Evolutionary conservation across 2,329 filamentous ascomycete species (phyloP).

Genomic region (Pezicula rhizophila): DNA sequence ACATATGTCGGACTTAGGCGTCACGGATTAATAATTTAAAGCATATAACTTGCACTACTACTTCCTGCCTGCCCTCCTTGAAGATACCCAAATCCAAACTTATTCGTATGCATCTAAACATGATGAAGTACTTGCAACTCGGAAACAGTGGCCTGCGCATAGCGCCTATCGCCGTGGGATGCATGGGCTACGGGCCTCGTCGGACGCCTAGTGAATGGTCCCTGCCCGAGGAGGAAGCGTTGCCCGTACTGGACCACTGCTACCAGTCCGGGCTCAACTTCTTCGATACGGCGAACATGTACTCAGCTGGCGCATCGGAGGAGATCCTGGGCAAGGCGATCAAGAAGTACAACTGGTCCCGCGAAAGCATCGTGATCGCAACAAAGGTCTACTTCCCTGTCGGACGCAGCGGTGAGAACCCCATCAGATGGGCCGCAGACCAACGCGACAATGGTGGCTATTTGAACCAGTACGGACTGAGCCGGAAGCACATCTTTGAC

Average conservation of each 20-base stretch:
- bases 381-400: slow-evolving; percentile 49
- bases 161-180: too few relatives aligned
- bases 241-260: slow-evolving; percentile 57
- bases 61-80: too few relatives aligned
- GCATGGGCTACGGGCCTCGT: too few relatives aligned
- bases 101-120: too few relatives aligned
- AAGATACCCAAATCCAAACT: too few relatives aligned
- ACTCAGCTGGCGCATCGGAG: slow-evolving; percentile 50
- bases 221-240: slow-evolving; percentile 26
- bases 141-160: too few relatives aligned
- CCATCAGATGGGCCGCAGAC: slow-evolving; percentile 35
- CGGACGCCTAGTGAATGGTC: too few relatives aligned
- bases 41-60: too few relatives aligned
- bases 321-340: slow-evolving; percentile 51
- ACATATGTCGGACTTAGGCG: too few relatives aligned
- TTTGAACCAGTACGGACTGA: slow-evolving; percentile 38
- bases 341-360: slow-evolving; percentile 50
- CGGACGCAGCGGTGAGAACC: slow-evolving; percentile 20
- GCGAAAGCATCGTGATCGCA: slow-evolving; percentile 50
- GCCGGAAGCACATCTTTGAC: slow-evolving; percentile 58
- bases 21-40: too few relatives aligned
- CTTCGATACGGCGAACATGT: slow-evolving; percentile 48
- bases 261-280: slow-evolving; percentile 60
- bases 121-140: too few relatives aligned
- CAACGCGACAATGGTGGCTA: slow-evolving; percentile 36